A percentile compares a stretch with the other conserved stretches of the same genome.
These are phyloP conservation scores for Leishmania tropica DNA, from an alignment of 208 protist species.

Conservation along the genomic window DNA sequence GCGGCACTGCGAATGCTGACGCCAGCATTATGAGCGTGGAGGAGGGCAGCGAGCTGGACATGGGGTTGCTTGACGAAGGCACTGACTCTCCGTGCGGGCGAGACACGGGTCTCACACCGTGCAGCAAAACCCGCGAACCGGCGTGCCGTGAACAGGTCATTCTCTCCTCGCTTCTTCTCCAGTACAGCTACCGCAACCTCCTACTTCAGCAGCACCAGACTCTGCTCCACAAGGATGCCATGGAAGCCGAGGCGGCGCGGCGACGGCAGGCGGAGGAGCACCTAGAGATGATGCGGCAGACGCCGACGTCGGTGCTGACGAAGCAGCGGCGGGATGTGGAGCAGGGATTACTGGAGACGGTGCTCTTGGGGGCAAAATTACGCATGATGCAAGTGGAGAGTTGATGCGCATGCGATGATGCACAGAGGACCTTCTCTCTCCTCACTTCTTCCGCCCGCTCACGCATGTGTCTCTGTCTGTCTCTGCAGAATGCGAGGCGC, in stretches of 20 bases:
- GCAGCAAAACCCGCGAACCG: constrained; percentile 27
- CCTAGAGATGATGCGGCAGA: constrained; percentile 15
- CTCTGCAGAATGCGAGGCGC: neutral
- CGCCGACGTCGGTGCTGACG: constrained; percentile 49
- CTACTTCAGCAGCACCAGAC: constrained; percentile 68
- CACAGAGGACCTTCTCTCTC: neutral
- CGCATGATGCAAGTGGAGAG: constrained; percentile 31
- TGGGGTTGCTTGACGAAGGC: neutral
- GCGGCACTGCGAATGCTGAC: constrained; percentile 3
- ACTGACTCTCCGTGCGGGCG: neutral
- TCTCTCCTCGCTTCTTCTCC: constrained; percentile 53
- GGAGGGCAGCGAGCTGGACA: constrained; percentile 17
- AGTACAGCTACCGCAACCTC: constrained; percentile 65
- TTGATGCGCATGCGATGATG: neutral
- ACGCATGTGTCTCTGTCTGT: neutral
- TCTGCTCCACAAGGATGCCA: constrained; percentile 36
- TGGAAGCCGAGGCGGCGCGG: constrained; percentile 26
- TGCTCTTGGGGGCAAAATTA: constrained; percentile 42
- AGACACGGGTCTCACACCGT: neutral
- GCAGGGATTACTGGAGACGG: constrained; percentile 54
- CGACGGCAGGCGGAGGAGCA: constrained; percentile 29
- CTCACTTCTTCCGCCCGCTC: neutral
- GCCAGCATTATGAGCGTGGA: neutral
- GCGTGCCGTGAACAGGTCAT: constrained; percentile 40
- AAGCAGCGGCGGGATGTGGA: constrained; percentile 67